Percentiles rank a stretch among this genome's conserved stretches.
Evolutionary conservation across 495 filamentous ascomycete genomes (phyloP).

Genomic region (Hyaloscypha bicolor): DNA sequence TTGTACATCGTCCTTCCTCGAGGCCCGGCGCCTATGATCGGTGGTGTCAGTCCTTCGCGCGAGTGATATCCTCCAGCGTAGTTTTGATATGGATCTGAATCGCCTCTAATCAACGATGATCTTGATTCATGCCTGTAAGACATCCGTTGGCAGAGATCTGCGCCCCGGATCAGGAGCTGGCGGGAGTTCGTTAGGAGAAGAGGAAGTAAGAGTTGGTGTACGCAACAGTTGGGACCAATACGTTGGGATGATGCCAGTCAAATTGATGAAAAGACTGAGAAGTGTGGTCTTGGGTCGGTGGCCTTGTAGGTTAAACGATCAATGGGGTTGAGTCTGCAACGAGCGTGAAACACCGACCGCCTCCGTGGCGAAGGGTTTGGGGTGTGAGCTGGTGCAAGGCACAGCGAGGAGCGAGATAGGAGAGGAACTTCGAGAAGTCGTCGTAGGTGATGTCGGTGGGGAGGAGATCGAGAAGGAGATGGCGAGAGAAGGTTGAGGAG

Average conservation of each 20-base stretch:
- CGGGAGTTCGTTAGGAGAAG: slow-evolving; percentile 1
- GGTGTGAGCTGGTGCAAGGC: slow-evolving; percentile 14
- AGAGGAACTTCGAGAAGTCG: slow-evolving; percentile 6
- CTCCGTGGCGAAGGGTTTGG: slow-evolving; percentile 21
- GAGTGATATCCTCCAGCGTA: slow-evolving; percentile 53
- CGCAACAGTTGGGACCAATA: slow-evolving; percentile 11
- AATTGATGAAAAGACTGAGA: slow-evolving; percentile 23
- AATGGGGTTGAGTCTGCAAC: slow-evolving; percentile 24
- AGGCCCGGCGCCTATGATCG: slow-evolving; percentile 30
- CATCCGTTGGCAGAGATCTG: slow-evolving; percentile 32
- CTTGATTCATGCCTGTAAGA: slow-evolving; percentile 35
- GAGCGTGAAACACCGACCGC: slow-evolving; percentile 26
- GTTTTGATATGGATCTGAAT: slow-evolving; percentile 43
- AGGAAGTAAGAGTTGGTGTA: background rate
- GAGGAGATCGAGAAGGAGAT: slow-evolving; percentile 29
- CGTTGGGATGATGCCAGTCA: slow-evolving; percentile 18
- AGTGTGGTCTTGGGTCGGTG: slow-evolving; percentile 9
- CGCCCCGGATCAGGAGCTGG: slow-evolving; percentile 27
- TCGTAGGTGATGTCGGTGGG: slow-evolving; percentile 24
- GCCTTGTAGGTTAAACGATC: background rate
- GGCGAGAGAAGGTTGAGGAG: slow-evolving; percentile 24
- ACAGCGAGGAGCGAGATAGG: slow-evolving; percentile 3
- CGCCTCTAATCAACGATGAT: slow-evolving; percentile 27
- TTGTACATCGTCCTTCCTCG: slow-evolving; percentile 32
- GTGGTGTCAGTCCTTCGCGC: slow-evolving; percentile 54